Conservation (phyloP, 1,284 basidiomycete species). For the Ustilago tritici region DNA sequence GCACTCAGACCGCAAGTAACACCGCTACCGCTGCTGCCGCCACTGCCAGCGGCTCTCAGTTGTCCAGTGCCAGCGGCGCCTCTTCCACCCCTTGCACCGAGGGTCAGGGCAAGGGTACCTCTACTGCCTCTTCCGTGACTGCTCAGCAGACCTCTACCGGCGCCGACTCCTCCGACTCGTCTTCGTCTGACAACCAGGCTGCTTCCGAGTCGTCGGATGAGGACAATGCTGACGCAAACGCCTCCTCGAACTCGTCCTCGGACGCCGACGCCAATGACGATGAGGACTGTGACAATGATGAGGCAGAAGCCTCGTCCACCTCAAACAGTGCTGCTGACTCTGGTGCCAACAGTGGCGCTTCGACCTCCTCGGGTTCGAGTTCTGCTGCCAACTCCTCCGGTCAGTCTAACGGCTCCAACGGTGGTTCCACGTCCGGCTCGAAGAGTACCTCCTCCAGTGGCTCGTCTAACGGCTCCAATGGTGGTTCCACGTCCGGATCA, state of each 20-base stretch:
- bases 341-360: conserved; percentile 1
- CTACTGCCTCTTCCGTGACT: conserved; percentile 11
- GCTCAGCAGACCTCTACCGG: conserved; percentile 20
- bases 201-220: conserved; percentile 12
- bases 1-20: background rate
- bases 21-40: conserved; percentile 9
- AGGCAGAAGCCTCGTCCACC: background rate
- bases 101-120: conserved; percentile 4
- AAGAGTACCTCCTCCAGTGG: conserved; percentile 1
- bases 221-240: conserved; percentile 3
- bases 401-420: conserved; percentile 12
- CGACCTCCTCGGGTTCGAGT: conserved; percentile 4
- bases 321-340: conserved; percentile 6
- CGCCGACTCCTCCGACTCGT: conserved; percentile 12
- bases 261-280: conserved; percentile 3
- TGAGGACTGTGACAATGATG: conserved; percentile 11
- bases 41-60: conserved; percentile 11
- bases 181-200: conserved; percentile 16
- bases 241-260: background rate
- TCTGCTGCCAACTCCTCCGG: conserved; percentile 18
- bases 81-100: conserved; percentile 11
- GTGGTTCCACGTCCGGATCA: conserved; percentile 10
- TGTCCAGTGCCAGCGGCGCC: background rate
- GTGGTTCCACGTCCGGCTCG: conserved; percentile 10
- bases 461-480: conserved; percentile 18